Evolutionary conservation across 169 alveolate species (phyloP), one percentile per base, ranked within the genome.

Genomic region (Cryptosporidium muris): DNA sequence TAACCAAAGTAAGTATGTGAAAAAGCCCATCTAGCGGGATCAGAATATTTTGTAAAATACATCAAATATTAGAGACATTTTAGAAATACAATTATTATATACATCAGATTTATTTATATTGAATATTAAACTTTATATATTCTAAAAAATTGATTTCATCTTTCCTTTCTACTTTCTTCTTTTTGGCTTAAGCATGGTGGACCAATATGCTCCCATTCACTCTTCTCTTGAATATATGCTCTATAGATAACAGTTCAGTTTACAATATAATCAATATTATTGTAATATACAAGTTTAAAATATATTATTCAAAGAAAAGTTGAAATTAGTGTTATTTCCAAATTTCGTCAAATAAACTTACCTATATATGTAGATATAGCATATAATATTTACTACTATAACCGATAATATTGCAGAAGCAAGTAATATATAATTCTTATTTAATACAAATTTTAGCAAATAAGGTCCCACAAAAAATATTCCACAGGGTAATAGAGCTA

Each of bases 181-280:
- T 56, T 11, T 11, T 60, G 25, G 25, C 25, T 25, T 25, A 25
- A 25, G 51, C 64, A 66, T 43, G 85, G 85, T 38, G 85, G 85
- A n/a, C 85, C 85, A 43, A 74, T 74, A 54, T 74, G 54, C 34
- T 74, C 74, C 85, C 85, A 74, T 36, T 74, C 85, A 45, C 85
- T 49, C 60, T 74, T 74, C 48, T 74, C 85, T n/a, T 74, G 85
- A 34, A 74, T 48, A 74, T 58, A 74, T 11, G 85, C 85, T 16
- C 85, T 74, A 38, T 11, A 14, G 43, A 11, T 43, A 11, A 45
- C 2, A 42, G 25, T 12, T n/a, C 12, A 12, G 11, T 16, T 1
- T 3, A 2, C 1, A 54, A 9, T 12, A 9, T 54, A 54, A 54
- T 9, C 11, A 12, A 54, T 54, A 16, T 9, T 54, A 12, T 54